Evolutionary conservation across 1,284 basidiomycete genomes (phyloP), one percentile per base, ranked within the genome.

Genomic region (Ceratobasidium sp.): DNA sequence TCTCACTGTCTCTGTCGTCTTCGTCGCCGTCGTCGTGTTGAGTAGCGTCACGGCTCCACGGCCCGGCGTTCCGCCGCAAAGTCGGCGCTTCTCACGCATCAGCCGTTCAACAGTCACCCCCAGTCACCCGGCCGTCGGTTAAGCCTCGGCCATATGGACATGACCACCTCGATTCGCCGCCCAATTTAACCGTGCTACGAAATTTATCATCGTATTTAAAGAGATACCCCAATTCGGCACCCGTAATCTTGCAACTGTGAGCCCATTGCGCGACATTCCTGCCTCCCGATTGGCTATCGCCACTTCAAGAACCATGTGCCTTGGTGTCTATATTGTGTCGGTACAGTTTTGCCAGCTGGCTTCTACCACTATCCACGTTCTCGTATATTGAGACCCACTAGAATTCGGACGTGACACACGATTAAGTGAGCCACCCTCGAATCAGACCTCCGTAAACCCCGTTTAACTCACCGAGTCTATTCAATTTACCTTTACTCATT

Each of bases 81-180:
- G 7, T 37, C 31, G 26, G 33, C 58, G 28, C 58, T 60, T 60
- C 58, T 33, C 58, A 31, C 33, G 54, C 42, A 45, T 49, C 20
- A 17, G 20, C 20, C 47, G 37, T 37, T 60, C 58, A 45, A 45
- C 58, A 60, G 58, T 60, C 58, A 60, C 58, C 33, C 35, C 58
- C 58, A 60, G 58, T 60, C 58, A 60, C 58, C 58, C 7, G 20
- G 58, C 58, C 26, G 58, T 31, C 54, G 54, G 54, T 35, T 28
- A 35, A 28, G 26, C 15, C 58, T 60, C 58, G 58, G 35, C 58
- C 58, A 35, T 33, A 60, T 60, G 47, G 58, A 8, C 31, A 60
- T 37, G 31, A 35, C 54, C 28, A 15, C 31, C 35, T 35, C 54
- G 26, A 28, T n/a, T n/a, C n/a, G n/a, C n/a, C n/a, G n/a, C n/a